Percentiles rank a stretch among this genome's conserved stretches.
Conservation (phyloP, 2,329 filamentous ascomycete species). For the Cladophialophora exuberans region DNA sequence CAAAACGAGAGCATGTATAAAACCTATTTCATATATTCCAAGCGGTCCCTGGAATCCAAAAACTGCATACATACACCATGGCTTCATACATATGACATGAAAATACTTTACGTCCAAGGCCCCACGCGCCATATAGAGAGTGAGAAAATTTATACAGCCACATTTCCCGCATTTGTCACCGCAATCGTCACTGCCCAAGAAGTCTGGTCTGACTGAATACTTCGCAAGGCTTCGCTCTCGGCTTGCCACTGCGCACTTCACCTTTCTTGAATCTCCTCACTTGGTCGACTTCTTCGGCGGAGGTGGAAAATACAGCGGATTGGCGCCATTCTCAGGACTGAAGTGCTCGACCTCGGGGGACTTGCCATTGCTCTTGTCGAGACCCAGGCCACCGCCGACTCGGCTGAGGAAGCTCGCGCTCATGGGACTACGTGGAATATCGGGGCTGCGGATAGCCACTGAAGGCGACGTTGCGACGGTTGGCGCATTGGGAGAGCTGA, state of each 20-base stretch:
- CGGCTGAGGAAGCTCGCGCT: constrained; percentile 31
- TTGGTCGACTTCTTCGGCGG: constrained; percentile 29
- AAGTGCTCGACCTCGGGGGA: constrained; percentile 18
- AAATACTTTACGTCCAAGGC: too few relatives aligned
- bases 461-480: constrained; percentile 25
- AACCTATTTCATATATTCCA: too few relatives aligned
- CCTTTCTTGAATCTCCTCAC: constrained; percentile 1
- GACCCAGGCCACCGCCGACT: constrained; percentile 32
- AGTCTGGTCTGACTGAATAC: too few relatives aligned
- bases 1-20: too few relatives aligned
- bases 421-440: constrained; percentile 31
- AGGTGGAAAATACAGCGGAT: constrained; percentile 28
- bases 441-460: constrained; percentile 30
- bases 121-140: too few relatives aligned
- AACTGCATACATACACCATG: too few relatives aligned
- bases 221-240: too few relatives aligned
- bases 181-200: too few relatives aligned
- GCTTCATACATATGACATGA: too few relatives aligned
- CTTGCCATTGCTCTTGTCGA: constrained; percentile 19
- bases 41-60: too few relatives aligned
- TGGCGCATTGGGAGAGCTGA: constrained; percentile 31
- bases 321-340: constrained; percentile 22
- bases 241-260: not conserved
- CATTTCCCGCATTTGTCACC: too few relatives aligned
- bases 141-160: too few relatives aligned